Evolutionary conservation across 2,329 filamentous ascomycete species (phyloP).

Genomic region (Neopestalotiopsis rosae): DNA sequence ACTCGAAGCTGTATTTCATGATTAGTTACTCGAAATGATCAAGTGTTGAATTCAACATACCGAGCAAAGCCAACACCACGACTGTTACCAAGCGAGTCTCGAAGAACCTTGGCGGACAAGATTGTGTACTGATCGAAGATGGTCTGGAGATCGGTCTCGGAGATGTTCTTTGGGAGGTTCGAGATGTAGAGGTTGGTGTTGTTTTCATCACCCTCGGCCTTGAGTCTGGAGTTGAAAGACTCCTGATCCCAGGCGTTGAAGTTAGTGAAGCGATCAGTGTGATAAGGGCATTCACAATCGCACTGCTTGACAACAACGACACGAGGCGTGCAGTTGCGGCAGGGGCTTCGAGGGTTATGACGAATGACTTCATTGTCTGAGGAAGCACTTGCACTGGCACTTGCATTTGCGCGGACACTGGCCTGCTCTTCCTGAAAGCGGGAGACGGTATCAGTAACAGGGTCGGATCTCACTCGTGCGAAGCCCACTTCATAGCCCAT

Average conservation of each 20-base stretch:
- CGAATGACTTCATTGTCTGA: not conserved
- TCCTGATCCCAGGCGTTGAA: constrained; percentile 62
- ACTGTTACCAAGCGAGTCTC: constrained; percentile 88
- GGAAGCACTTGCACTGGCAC: not conserved
- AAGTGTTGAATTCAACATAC: constrained; percentile 57
- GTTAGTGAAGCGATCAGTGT: constrained; percentile 18
- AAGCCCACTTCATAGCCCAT: constrained; percentile 98
- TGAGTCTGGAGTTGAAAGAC: constrained; percentile 97
- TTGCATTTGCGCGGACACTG: not conserved
- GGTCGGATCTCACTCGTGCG: constrained; percentile 70
- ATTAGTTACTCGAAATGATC: not conserved
- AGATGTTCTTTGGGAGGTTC: constrained; percentile 90
- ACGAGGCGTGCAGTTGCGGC: too few species aligned
- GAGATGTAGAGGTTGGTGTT: constrained; percentile 99
- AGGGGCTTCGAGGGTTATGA: not conserved
- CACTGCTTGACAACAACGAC: constrained; percentile 14
- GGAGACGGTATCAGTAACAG: not conserved
- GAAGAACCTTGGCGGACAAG: constrained; percentile 92
- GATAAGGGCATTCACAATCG: constrained; percentile 11
- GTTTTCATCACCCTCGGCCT: constrained; percentile 86
- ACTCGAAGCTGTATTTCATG: constrained; percentile 73
- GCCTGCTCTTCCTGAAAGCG: not conserved
- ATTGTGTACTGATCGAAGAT: constrained; percentile 84
- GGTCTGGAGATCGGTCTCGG: constrained; percentile 81
- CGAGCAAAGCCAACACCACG: constrained; percentile 97